Base-by-base conservation (phyloP, 805 yeast species). In the Pichia nanzhaoensis region DNA sequence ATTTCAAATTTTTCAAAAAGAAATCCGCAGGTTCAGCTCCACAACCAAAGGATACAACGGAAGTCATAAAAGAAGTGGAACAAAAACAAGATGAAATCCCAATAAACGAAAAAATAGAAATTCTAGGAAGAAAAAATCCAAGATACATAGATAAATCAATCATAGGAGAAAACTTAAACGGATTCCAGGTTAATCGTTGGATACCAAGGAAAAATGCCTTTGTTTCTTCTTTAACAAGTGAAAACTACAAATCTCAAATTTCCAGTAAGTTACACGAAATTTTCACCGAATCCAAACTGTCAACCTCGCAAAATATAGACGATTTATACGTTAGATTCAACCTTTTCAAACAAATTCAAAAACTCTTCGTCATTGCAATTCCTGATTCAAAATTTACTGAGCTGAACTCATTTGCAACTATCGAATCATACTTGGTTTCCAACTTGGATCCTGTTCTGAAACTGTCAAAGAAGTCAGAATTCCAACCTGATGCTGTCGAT, bases 401-500 rank as follows among this genome's bases (percentile, higher is more conserved):
- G 43, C 53, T 75, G 5, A 69, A 66, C 48, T 61, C 66, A 13
- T 63, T 74, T 19, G 59, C 50, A 2, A 63, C 61, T 33, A 65
- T 82, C 33, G 61, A 64, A 45, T 45, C 54, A 0, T 71, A 70
- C 43, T 62, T 77, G 39, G 30, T 52, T 1, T 43, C 53, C 9
- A 50, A 63, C 45, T 58, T 71, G n/a, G 66, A 73, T 21, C 70
- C 71, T 19, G 53, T 56, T 17, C 21, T 28, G 4, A 67, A 71
- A 54, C 66, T 67, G 57, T 41, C 45, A 1, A 73, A 66, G 51
- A 76, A 75, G 54, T 89, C 83, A 57, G 74, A 80, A 58, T 76
- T 80, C 55, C 58, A 47, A 28, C 89, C 93, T n/a, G 76, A 83
- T 55, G 91, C 87, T 24, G 76, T 86, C 45, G 78, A 80, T 49